phyloP scores from a whole-genome alignment of 345 rosid genomes.

The Populus euphratica region DNA sequence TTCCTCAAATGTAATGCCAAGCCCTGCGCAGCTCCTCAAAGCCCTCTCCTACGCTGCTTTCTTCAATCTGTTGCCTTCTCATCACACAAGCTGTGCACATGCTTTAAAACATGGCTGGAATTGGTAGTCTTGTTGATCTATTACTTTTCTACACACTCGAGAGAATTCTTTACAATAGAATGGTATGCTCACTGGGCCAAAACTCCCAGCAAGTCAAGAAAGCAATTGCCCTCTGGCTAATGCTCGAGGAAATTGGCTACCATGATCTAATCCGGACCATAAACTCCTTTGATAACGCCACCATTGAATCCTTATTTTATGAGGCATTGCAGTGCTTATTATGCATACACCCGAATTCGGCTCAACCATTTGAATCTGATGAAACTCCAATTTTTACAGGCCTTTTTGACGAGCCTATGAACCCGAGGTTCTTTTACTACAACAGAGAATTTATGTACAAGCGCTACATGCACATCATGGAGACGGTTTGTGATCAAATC shows the following conservation, averaged over 20 bases:
- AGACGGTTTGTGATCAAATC: constrained; percentile 33
- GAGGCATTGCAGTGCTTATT: constrained; percentile 26
- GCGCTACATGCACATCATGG: constrained; percentile 24
- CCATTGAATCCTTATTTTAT: constrained; percentile 21
- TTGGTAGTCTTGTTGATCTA: constrained; percentile 31
- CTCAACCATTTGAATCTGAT: constrained; percentile 1
- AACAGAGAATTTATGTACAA: constrained; percentile 22
- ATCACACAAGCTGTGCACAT: too few relatives aligned
- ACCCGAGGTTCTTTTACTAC: constrained; percentile 19
- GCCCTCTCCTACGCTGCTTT: not conserved
- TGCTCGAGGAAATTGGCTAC: constrained; percentile 33
- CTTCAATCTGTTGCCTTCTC: too few relatives aligned
- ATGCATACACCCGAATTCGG: constrained; percentile 9
- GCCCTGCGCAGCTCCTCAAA: not conserved
- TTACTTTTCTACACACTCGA: constrained; percentile 33
- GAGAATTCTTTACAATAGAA: constrained; percentile 30
- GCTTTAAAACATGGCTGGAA: constrained; percentile 12
- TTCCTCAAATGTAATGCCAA: not conserved
- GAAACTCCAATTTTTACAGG: constrained; percentile 3
- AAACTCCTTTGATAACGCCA: constrained; percentile 17
- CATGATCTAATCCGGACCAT: constrained; percentile 23
- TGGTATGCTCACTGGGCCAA: constrained; percentile 24
- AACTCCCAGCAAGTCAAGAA: constrained; percentile 19
- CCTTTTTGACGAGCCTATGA: constrained; percentile 21
- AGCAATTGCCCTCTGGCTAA: constrained; percentile 30